A percentile compares a stretch with the other conserved stretches of the same genome.
These are phyloP conservation scores for Pistacia vera DNA, from an alignment of 345 rosid species.

Conservation along the genomic window DNA sequence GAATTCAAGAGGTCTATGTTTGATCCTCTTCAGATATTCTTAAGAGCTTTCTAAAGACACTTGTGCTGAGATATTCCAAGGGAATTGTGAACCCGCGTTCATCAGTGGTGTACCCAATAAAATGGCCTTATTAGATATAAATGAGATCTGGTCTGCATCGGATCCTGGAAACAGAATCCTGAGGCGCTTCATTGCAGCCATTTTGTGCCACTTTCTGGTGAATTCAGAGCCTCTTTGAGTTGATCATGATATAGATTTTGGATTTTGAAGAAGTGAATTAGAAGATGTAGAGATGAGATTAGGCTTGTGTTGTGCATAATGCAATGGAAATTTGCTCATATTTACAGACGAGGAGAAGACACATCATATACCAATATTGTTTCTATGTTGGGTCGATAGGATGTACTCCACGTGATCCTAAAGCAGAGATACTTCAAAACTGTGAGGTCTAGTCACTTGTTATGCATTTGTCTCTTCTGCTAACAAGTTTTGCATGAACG, in stretches of 20 bases:
- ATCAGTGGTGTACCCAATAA: conserved; percentile 27
- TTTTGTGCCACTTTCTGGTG: conserved; percentile 27
- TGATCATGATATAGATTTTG: conserved; percentile 18
- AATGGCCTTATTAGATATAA: conserved; percentile 22
- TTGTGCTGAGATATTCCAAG: conserved; percentile 21
- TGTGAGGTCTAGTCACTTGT: not conserved
- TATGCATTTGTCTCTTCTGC: not conserved
- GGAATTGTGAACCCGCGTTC: conserved; percentile 25
- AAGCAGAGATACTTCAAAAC: not conserved
- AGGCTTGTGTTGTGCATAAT: not conserved
- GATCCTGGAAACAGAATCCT: conserved; percentile 13
- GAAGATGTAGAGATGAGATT: not conserved
- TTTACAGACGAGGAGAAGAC: not conserved
- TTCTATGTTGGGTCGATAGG: conserved; percentile 2
- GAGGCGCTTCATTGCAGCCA: conserved; percentile 12
- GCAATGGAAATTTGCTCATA: not conserved
- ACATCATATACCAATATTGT: not conserved
- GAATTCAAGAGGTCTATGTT: conserved; percentile 24
- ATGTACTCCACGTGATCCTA: conserved; percentile 8
- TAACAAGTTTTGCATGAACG: not conserved
- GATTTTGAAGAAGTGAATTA: not conserved
- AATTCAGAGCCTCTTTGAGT: conserved; percentile 23
- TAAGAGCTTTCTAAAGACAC: conserved; percentile 10
- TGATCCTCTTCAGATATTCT: conserved; percentile 23
- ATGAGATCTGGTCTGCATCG: not conserved